Conservation (phyloP, 768 basidiomycete species). For the Pleurotus eryngii region DNA sequence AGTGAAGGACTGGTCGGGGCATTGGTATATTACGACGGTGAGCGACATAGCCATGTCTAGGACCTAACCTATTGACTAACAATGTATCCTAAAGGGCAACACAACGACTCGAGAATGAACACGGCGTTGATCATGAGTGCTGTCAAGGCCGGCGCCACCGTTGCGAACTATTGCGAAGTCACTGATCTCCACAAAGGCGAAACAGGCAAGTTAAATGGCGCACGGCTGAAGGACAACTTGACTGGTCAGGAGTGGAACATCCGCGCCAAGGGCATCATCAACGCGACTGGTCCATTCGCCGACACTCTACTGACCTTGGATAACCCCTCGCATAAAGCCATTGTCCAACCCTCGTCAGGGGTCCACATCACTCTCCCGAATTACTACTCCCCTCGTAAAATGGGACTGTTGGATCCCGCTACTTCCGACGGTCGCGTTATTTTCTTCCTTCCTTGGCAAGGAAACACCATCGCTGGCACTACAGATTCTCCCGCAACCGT, state of each 20-base stretch:
- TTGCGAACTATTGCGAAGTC: conserved; percentile 90
- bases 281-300: conserved; percentile 94
- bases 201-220: conserved; percentile 67
- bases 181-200: conserved; percentile 68
- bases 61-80: background rate
- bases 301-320: conserved; percentile 85
- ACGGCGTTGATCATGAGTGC: conserved; percentile 92
- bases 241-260: conserved; percentile 83
- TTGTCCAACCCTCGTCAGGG: conserved; percentile 90
- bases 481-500: conserved; percentile 84
- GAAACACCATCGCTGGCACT: conserved; percentile 95
- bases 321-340: conserved; percentile 71
- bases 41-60: conserved; percentile 21
- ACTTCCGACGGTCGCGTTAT: conserved; percentile 97
- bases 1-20: conserved; percentile 88
- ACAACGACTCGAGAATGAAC: conserved; percentile 99
- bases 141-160: conserved; percentile 84
- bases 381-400: conserved; percentile 92
- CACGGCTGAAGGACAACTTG: conserved; percentile 74
- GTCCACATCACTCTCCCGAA: conserved; percentile 96
- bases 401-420: conserved; percentile 93
- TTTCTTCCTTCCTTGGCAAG: conserved; percentile 99
- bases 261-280: conserved; percentile 88
- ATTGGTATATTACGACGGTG: conserved; percentile 96
- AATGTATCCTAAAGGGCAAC: conserved; percentile 62